These are phyloP conservation scores for Bipolaris sorokiniana DNA, from an alignment of 2,329 filamentous ascomycete genomes.

Conservation along the genomic window DNA sequence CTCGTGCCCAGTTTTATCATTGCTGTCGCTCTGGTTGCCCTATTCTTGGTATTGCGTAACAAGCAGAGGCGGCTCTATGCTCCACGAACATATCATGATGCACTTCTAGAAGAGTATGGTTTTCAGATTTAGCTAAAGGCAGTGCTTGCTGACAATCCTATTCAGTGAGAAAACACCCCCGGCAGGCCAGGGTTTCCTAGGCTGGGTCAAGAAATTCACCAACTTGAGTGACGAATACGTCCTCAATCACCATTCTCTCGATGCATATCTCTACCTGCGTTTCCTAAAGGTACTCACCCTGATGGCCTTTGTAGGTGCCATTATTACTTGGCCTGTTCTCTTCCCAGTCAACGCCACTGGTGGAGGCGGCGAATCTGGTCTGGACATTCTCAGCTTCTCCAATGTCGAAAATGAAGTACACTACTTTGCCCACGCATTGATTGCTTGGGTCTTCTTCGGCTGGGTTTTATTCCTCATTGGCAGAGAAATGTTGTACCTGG, in stretches of 20 bases:
- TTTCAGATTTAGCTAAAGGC: fast-evolving
- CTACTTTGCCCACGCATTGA: conserved; percentile 53
- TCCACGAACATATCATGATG: conserved; percentile 53
- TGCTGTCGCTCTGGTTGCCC: conserved; percentile 34
- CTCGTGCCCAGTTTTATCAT: conserved; percentile 40
- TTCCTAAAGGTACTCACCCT: conserved; percentile 54
- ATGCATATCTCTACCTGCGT: conserved; percentile 56
- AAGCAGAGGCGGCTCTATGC: conserved; percentile 53
- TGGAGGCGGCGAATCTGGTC: conserved; percentile 43
- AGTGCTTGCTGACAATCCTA: conserved; percentile 20
- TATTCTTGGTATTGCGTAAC: conserved; percentile 53
- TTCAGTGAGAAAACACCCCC: conserved; percentile 51
- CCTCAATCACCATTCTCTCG: conserved; percentile 56
- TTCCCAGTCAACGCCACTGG: conserved; percentile 55
- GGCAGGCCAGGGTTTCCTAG: conserved; percentile 53
- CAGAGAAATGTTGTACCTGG: conserved; percentile 54
- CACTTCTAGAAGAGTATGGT: conserved; percentile 42
- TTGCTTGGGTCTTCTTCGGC: conserved; percentile 53
- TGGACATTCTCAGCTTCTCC: conserved; percentile 42
- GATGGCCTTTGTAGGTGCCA: conserved; percentile 52
- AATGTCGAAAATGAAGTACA: conserved; percentile 34
- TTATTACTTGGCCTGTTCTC: conserved; percentile 55
- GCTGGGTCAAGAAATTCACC: conserved; percentile 59
- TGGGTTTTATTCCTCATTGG: conserved; percentile 54
- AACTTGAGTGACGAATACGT: conserved; percentile 53